phyloP scores from a whole-genome alignment of 306 rosid species.

The Begonia masoniana region DNA sequence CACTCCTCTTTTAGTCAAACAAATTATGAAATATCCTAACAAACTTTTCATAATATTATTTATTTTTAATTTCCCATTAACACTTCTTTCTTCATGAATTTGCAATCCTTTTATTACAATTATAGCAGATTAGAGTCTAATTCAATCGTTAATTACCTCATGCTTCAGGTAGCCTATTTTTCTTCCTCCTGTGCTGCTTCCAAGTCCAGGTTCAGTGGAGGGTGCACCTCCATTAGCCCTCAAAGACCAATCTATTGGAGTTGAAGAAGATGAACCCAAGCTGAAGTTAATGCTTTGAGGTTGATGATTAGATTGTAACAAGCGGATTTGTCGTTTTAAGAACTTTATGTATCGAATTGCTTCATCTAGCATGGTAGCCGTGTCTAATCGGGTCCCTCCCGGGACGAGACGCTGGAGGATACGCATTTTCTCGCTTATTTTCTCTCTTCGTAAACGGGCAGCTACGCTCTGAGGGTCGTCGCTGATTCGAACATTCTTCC shows the following conservation, averaged over 20 bases:
- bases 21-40: neutral
- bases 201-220: no score
- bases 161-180: constrained; percentile 1
- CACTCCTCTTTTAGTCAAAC: no score
- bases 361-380: constrained; percentile 91
- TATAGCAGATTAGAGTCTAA: neutral
- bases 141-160: constrained; percentile 38
- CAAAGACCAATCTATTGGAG: no score
- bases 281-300: no score
- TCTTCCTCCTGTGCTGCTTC: no score
- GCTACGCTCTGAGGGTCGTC: constrained; percentile 93
- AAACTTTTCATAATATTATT: neutral
- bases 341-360: constrained; percentile 87
- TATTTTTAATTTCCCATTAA: neutral
- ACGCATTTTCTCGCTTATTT: constrained; percentile 79
- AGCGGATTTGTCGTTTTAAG: constrained; percentile 70
- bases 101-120: neutral
- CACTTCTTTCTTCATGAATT: neutral
- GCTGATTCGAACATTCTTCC: constrained; percentile 83
- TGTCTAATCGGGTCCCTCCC: constrained; percentile 93
- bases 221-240: no score
- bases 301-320: constrained; percentile 38
- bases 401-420: constrained; percentile 91
- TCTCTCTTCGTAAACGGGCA: constrained; percentile 77
- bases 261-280: no score